Evolutionary conservation across 345 rosid genomes (phyloP).

Genomic region (Reutealis trisperma): DNA sequence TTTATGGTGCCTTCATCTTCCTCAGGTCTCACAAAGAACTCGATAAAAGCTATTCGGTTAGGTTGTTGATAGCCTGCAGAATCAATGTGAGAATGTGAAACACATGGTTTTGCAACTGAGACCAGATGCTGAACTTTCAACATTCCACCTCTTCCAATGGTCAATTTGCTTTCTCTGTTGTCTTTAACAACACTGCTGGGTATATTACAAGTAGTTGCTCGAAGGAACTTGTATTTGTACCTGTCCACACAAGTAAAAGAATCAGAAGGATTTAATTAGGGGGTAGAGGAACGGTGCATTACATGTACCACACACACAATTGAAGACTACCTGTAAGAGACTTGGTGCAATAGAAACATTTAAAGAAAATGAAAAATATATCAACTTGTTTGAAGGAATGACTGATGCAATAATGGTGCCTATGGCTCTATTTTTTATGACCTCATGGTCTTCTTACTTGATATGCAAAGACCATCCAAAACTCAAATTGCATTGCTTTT

Average conservation of each 20-base stretch:
- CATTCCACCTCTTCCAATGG: conserved; percentile 89
- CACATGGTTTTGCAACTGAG: conserved; percentile 61
- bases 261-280: not conserved
- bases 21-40: conserved; percentile 75
- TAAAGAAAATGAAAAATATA: too few relatives aligned
- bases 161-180: conserved; percentile 88
- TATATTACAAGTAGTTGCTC: conserved; percentile 73
- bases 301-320: not conserved
- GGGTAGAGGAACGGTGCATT: not conserved
- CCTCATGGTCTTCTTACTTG: conserved; percentile 39
- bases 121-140: conserved; percentile 92
- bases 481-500: too few relatives aligned
- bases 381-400: too few relatives aligned
- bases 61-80: conserved; percentile 71
- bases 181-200: conserved; percentile 81
- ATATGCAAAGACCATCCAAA: not conserved
- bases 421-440: conserved; percentile 66
- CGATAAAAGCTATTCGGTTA: conserved; percentile 73
- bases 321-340: conserved; percentile 58
- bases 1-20: conserved; percentile 37
- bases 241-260: conserved; percentile 30
- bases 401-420: too few relatives aligned
- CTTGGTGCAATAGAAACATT: too few relatives aligned
- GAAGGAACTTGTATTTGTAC: conserved; percentile 85
- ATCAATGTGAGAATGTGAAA: conserved; percentile 44